A percentile compares a stretch with the other conserved stretches of the same genome.
These are phyloP conservation scores for Suillus weaverae DNA, from an alignment of 768 basidiomycete genomes.

Conservation along the genomic window DNA sequence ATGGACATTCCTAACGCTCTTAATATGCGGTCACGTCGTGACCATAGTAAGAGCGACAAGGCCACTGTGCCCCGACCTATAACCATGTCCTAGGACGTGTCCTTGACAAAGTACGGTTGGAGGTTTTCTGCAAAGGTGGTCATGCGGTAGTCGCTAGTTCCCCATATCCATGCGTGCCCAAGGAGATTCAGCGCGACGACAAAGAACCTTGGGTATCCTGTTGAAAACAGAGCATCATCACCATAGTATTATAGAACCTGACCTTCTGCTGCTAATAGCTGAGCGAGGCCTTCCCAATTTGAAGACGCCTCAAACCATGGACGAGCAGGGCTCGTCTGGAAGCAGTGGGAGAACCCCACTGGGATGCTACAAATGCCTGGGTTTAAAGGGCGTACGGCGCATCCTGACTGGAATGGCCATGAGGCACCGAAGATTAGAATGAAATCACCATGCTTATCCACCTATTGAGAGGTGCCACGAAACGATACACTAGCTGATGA, in stretches of 20 bases:
- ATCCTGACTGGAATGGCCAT: background rate
- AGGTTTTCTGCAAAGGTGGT: conserved; percentile 14
- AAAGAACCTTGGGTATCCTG: conserved; percentile 12
- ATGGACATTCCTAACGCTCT: conserved; percentile 5
- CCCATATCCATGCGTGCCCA: conserved; percentile 13
- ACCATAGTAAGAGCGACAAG: conserved; percentile 18
- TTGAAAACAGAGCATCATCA: background rate
- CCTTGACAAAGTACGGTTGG: conserved; percentile 12
- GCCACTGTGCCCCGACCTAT: conserved; percentile 15
- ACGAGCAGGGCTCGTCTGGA: conserved; percentile 8
- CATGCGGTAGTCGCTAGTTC: conserved; percentile 9
- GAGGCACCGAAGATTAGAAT: background rate
- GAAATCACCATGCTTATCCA: background rate
- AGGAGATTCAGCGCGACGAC: conserved; percentile 19
- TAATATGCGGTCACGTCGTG: conserved; percentile 8
- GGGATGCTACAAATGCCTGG: conserved; percentile 3
- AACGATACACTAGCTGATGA: background rate
- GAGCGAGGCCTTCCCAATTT: conserved; percentile 17
- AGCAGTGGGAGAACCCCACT: conserved; percentile 18
- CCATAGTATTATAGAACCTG: background rate
- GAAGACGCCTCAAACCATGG: too few species aligned
- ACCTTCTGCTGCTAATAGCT: conserved; percentile 17
- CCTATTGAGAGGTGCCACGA: background rate
- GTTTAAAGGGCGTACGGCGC: background rate
- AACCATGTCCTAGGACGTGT: conserved; percentile 15